These are phyloP conservation scores for Funneliformis geosporum DNA, from an alignment of 192 early-diverging fungal species.

Conservation along the genomic window DNA sequence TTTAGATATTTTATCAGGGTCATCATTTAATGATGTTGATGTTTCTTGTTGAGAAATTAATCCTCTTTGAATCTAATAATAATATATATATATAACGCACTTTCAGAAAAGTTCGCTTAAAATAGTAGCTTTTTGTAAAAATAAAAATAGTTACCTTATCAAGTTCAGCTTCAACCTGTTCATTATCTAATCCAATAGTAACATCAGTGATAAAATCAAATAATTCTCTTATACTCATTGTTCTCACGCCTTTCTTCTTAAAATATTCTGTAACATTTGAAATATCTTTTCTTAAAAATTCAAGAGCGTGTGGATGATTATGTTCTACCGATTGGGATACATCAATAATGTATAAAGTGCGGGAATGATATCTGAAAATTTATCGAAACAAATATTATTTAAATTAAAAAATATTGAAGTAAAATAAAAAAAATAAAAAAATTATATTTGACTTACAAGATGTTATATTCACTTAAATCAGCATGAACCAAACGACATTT, in stretches of 20 bases:
- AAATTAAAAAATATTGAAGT: background rate
- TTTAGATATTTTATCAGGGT: slow-evolving; percentile 45
- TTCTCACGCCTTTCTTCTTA: slow-evolving; percentile 67
- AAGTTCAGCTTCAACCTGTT: slow-evolving; percentile 68
- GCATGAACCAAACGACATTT: slow-evolving; percentile 94
- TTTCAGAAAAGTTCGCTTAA: background rate
- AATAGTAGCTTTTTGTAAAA: background rate
- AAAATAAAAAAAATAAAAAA: slow-evolving; percentile 19
- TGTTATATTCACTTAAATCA: slow-evolving; percentile 97
- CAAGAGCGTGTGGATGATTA: slow-evolving; percentile 94
- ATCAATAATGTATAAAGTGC: slow-evolving; percentile 88
- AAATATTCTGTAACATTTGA: slow-evolving; percentile 94
- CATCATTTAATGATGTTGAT: background rate
- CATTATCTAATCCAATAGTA: slow-evolving; percentile 57
- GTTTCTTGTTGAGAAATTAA: slow-evolving; percentile 7
- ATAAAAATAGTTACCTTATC: slow-evolving; percentile 51
- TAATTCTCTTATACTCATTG: slow-evolving; percentile 80
- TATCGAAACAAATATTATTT: background rate
- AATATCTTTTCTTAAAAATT: slow-evolving; percentile 94
- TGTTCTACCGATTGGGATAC: slow-evolving; percentile 99
- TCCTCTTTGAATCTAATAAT: slow-evolving; percentile 32
- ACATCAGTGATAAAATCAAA: slow-evolving; percentile 86
- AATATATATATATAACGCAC: background rate
- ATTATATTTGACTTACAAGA: slow-evolving; percentile 67
- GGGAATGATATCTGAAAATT: slow-evolving; percentile 69